phyloP scores from a whole-genome alignment of 2,329 filamentous ascomycete genomes.

The Lasiodiplodia citricola region DNA sequence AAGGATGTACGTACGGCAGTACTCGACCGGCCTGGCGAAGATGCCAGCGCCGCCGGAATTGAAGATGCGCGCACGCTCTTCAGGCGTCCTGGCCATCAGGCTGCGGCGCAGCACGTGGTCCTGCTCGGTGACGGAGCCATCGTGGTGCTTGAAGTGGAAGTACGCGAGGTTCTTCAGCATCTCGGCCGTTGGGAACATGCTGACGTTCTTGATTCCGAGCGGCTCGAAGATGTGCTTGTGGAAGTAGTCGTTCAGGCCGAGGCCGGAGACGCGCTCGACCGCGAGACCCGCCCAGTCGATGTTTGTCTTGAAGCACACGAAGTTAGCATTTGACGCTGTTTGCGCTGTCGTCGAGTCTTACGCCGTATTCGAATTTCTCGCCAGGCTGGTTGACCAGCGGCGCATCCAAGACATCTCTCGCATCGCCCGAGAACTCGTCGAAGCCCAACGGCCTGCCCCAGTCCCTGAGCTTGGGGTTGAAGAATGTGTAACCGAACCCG shows the following conservation, averaged over 20 bases:
- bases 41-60: slow-evolving; percentile 67
- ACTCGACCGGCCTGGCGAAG: slow-evolving; percentile 65
- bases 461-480: slow-evolving; percentile 50
- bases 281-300: slow-evolving; percentile 58
- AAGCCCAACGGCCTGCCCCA: slow-evolving; percentile 55
- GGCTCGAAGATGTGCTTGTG: slow-evolving; percentile 54
- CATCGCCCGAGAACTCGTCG: slow-evolving; percentile 63
- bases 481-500: slow-evolving; percentile 56
- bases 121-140: slow-evolving; percentile 44
- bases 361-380: slow-evolving; percentile 63
- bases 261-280: slow-evolving; percentile 52
- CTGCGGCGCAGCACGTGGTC: slow-evolving; percentile 60
- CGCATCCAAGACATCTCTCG: slow-evolving; percentile 55
- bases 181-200: slow-evolving; percentile 61
- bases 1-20: slow-evolving; percentile 54
- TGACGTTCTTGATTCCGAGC: slow-evolving; percentile 55
- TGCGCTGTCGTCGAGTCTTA: slow-evolving; percentile 29
- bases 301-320: slow-evolving; percentile 39
- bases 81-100: slow-evolving; percentile 50
- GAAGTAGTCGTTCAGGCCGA: slow-evolving; percentile 53
- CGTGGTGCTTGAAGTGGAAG: slow-evolving; percentile 60
- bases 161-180: slow-evolving; percentile 62
- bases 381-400: slow-evolving; percentile 70
- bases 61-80: slow-evolving; percentile 55
- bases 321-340: no score